These are phyloP conservation scores for Sideroxylon spinosum DNA, from an alignment of 179 eudicot species.

Conservation along the genomic window DNA sequence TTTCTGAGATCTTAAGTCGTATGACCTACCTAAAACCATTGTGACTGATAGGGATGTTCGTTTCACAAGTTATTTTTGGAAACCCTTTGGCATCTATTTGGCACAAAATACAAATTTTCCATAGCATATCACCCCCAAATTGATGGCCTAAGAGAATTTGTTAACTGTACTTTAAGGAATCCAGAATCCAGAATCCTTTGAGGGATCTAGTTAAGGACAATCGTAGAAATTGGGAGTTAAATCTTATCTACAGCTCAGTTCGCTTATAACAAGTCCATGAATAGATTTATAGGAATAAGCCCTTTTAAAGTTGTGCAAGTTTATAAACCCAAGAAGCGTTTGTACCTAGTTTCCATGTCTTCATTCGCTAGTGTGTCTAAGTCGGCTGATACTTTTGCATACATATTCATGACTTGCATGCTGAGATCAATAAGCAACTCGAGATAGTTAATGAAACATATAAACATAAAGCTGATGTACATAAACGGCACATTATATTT, in stretches of 20 bases:
- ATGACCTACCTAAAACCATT: not conserved
- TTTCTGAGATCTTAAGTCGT: too few species aligned
- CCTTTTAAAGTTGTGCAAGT: not conserved
- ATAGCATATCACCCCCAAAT: not conserved
- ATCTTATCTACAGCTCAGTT: not conserved
- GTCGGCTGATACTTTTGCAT: not conserved
- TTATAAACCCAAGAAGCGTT: not conserved
- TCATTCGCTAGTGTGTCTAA: too few species aligned
- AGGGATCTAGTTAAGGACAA: not conserved
- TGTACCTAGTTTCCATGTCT: not conserved
- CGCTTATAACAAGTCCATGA: not conserved
- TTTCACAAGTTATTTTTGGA: too few species aligned
- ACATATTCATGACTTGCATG: not conserved
- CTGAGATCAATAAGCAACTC: not conserved
- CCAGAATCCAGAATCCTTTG: too few species aligned
- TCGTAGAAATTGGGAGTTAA: not conserved
- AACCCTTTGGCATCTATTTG: not conserved
- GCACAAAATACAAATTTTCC: not conserved
- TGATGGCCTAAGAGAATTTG: not conserved
- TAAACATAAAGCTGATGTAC: not conserved
- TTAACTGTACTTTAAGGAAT: not conserved
- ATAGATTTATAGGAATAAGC: not conserved
- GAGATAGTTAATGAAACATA: not conserved
- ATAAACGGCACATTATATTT: not conserved
- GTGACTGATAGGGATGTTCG: not conserved